phyloP scores from a whole-genome alignment of 2,329 filamentous ascomycete genomes.

The Aspergillus aculeatus region DNA sequence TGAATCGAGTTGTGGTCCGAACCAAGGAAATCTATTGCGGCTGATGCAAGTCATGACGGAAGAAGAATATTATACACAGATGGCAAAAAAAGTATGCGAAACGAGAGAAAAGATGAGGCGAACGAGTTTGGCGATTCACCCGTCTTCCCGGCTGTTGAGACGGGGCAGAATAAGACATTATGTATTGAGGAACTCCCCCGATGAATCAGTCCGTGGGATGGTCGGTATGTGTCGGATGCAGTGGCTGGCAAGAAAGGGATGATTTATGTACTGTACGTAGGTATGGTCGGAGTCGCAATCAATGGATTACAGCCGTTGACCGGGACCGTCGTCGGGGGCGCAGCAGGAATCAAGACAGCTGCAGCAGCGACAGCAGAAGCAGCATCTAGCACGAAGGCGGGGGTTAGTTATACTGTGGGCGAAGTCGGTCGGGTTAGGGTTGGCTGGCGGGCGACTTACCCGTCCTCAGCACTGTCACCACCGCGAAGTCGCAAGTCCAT shows the following conservation, averaged over 20 bases:
- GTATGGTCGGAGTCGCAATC: neutral
- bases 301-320: neutral
- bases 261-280: neutral
- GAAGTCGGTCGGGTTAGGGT: neutral
- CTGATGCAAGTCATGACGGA: conserved; percentile 4
- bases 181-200: no score
- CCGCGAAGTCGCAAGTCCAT: conserved; percentile 8
- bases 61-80: conserved; percentile 2
- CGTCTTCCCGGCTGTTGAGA: neutral
- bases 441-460: neutral
- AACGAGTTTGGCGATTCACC: neutral
- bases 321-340: neutral
- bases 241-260: neutral
- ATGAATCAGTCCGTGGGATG: neutral
- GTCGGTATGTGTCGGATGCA: neutral
- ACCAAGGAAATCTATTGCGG: conserved; percentile 4
- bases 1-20: neutral
- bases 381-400: neutral
- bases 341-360: neutral
- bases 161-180: neutral
- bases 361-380: conserved; percentile 7
- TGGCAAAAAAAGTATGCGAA: neutral
- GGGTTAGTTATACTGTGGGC: neutral
- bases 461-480: conserved; percentile 9
- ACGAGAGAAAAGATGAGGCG: neutral